phyloP scores from a whole-genome alignment of 2,329 filamentous ascomycete genomes.

The Colletotrichum shisoi region DNA sequence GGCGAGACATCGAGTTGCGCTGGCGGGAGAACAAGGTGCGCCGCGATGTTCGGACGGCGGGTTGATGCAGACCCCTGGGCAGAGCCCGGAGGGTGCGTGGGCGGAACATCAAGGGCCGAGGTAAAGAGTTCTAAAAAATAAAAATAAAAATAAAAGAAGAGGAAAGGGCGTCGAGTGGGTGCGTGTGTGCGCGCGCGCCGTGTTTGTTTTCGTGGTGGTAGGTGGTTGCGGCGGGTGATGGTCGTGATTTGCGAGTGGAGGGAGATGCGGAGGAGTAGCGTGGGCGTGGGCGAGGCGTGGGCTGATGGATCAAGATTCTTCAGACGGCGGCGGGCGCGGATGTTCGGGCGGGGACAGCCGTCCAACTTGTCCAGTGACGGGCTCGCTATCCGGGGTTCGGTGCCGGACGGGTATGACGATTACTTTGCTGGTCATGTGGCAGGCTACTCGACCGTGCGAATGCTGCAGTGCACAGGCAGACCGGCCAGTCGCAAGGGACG shows the following conservation, averaged over 20 bases:
- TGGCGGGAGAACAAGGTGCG: constrained; percentile 50
- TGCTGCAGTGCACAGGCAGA: constrained; percentile 28
- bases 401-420: constrained; percentile 27
- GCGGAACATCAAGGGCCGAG: constrained; percentile 44
- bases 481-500: constrained; percentile 23
- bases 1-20: constrained; percentile 45
- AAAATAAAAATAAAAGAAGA: too few species aligned
- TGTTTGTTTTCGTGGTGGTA: background rate
- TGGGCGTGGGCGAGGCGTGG: constrained; percentile 20
- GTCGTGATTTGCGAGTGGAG: constrained; percentile 1
- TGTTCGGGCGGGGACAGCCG: constrained; percentile 33
- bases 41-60: constrained; percentile 39
- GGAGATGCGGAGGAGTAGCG: background rate
- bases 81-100: constrained; percentile 43
- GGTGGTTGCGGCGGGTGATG: background rate
- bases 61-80: constrained; percentile 38
- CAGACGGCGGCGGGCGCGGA: constrained; percentile 32
- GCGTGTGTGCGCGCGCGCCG: background rate
- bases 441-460: constrained; percentile 7
- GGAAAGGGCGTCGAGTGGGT: too few species aligned
- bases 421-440: constrained; percentile 34
- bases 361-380: constrained; percentile 11
- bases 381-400: constrained; percentile 28
- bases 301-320: constrained; percentile 29
- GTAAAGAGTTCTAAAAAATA: too few species aligned